Evolutionary conservation across 1,139 yeast species (phyloP).

Genomic region (Tardiomyces depauwii): DNA sequence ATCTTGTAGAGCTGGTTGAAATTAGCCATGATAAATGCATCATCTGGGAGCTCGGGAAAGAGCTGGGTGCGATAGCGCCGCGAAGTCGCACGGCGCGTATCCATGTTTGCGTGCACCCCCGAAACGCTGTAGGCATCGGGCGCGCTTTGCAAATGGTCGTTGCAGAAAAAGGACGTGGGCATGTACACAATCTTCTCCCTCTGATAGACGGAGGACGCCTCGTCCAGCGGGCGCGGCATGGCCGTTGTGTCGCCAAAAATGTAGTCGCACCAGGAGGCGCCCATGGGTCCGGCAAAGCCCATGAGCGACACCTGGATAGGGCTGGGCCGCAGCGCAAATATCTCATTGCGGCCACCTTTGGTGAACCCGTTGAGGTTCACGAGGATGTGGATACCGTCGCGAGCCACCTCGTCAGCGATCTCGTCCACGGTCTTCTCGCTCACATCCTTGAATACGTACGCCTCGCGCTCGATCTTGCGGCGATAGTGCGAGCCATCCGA

Average conservation of each 20-base stretch:
- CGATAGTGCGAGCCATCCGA: conserved; percentile 22
- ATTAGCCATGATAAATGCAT: conserved; percentile 23
- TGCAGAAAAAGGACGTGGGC: conserved; percentile 24
- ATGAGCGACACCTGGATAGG: conserved; percentile 24
- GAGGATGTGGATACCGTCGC: conserved; percentile 23
- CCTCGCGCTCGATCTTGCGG: conserved; percentile 18
- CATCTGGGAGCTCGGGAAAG: conserved; percentile 19
- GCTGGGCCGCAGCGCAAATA: conserved; percentile 25
- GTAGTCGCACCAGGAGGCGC: conserved; percentile 25
- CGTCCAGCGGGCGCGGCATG: conserved; percentile 3
- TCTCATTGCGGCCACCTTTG: conserved; percentile 25
- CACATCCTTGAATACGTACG: conserved; percentile 20
- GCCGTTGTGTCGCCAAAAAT: conserved; percentile 18
- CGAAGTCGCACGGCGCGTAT: neutral
- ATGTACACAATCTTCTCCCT: conserved; percentile 23
- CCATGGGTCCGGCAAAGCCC: conserved; percentile 28
- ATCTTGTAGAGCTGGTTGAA: conserved; percentile 27
- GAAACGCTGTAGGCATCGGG: conserved; percentile 12
- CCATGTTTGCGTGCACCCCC: neutral
- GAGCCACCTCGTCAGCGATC: conserved; percentile 17
- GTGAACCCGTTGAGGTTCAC: conserved; percentile 27
- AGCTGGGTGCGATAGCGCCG: conserved; percentile 11
- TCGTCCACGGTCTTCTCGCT: conserved; percentile 17
- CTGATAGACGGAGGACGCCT: conserved; percentile 5
- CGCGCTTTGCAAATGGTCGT: conserved; percentile 26